Percentiles rank a stretch among this genome's conserved stretches.
Conservation (phyloP, 305 asterid genomes). For the Petunia hybrid region DNA sequence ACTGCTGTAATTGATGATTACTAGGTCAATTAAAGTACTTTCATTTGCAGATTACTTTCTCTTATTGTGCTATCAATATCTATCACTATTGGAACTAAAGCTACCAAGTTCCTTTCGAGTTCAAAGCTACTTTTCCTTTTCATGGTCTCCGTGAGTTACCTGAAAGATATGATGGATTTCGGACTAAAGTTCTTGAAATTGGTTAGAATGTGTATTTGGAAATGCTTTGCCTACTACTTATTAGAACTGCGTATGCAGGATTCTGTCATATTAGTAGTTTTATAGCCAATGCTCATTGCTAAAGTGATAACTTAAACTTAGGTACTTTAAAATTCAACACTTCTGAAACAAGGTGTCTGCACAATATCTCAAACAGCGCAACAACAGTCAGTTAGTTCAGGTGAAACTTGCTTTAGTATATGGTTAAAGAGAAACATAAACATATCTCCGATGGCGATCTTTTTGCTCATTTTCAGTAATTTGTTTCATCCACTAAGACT, state of each 20-base stretch:
- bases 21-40: too few relatives aligned
- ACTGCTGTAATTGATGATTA: too few relatives aligned
- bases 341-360: not conserved
- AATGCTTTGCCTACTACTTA: not conserved
- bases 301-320: constrained; percentile 9
- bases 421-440: not conserved
- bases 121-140: not conserved
- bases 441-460: not conserved
- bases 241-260: constrained; percentile 1
- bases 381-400: constrained; percentile 11
- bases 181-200: not conserved
- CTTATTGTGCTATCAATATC: too few relatives aligned
- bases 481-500: constrained; percentile 16
- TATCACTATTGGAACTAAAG: too few relatives aligned
- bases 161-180: not conserved
- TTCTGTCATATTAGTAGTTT: not conserved
- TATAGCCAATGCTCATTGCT: not conserved
- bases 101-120: not conserved
- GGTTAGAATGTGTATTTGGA: constrained; percentile 6
- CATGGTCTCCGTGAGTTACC: not conserved
- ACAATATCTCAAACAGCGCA: constrained; percentile 22
- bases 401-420: not conserved
- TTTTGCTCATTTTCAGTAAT: constrained; percentile 14
- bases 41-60: too few relatives aligned
- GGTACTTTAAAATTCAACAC: constrained; percentile 3